These are phyloP conservation scores for Stipa capillata DNA, from an alignment of 176 grass and related monocot genomes.

Conservation along the genomic window DNA sequence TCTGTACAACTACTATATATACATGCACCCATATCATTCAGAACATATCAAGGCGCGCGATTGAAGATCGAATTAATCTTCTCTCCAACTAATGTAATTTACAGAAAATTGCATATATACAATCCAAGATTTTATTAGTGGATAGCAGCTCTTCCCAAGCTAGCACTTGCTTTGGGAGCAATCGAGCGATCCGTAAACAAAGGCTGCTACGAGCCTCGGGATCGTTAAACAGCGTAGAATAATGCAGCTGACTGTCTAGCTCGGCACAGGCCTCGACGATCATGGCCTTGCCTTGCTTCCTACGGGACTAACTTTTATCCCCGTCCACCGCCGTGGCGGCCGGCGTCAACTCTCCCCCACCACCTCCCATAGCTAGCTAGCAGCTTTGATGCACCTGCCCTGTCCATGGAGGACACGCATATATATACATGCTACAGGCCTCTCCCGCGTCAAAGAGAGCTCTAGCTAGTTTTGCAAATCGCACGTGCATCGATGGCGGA, in stretches of 20 bases:
- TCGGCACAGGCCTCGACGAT: conserved; percentile 24
- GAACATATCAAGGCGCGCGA: background rate
- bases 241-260: conserved; percentile 38
- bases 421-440: conserved; percentile 35
- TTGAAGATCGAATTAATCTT: background rate
- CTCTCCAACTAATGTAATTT: background rate
- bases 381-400: background rate
- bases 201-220: conserved; percentile 47
- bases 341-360: conserved; percentile 71
- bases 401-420: conserved; percentile 9
- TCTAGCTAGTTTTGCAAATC: background rate
- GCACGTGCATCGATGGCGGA: conserved; percentile 29
- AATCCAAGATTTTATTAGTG: background rate
- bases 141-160: conserved; percentile 31
- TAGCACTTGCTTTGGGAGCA: conserved; percentile 47
- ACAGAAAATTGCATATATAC: background rate
- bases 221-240: conserved; percentile 83
- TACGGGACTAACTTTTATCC: conserved; percentile 80
- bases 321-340: conserved; percentile 72
- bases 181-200: conserved; percentile 56
- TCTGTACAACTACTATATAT: no score
- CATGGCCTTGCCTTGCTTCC: conserved; percentile 56
- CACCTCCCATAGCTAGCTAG: background rate
- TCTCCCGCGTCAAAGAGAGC: conserved; percentile 43
- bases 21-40: background rate